Base-by-base conservation (phyloP, 495 filamentous ascomycete species). In the Pyrenopolyporus hunteri region DNA sequence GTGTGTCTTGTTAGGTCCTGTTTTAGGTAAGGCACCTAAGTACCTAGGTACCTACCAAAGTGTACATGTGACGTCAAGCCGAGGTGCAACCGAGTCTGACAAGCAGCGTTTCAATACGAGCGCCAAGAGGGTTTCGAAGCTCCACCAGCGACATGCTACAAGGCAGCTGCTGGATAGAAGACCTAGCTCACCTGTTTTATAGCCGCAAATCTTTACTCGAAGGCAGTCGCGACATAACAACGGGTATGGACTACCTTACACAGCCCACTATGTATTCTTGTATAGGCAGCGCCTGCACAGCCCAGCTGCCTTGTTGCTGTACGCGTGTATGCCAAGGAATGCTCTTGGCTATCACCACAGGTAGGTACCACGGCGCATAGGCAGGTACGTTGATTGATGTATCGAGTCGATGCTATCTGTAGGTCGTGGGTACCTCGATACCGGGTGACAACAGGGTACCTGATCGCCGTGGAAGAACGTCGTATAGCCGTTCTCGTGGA, bases 101-200 rank as follows among this genome's bases (percentile, higher is more conserved):
- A 53, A 58, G 54, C 40, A 39, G 37, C 25, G 63, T 66, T 57
- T 66, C 63, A 66, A 66, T 66, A 66, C 63, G 63, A 66, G 45
- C 40, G 63, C 63, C 63, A 61, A 66, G 57, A 19, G 19, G 2
- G 51, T 57, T 44, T 66, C 40, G 19, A 23, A n/a, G 26, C 45
- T 40, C 52, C 57, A 48, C 44, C 20, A 14, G 8, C 2, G 7
- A 57, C 14, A 32, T 6, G 10, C 31, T 16, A 37, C 29, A 13
- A n/a, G n/a, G n/a, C n/a, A n/a, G n/a, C n/a, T n/a, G n/a, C n/a
- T n/a, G n/a, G n/a, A n/a, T n/a, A n/a, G n/a, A n/a, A n/a, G n/a
- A n/a, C n/a, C 32, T 57, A 51, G 57, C 57, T 66, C 51, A 66
- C 20, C 50, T 51, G 36, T 19, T 37, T 47, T 10, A n/a, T 29